These are phyloP conservation scores for Boletus tylopilopsis DNA, from an alignment of 768 basidiomycete genomes.

Conservation along the genomic window DNA sequence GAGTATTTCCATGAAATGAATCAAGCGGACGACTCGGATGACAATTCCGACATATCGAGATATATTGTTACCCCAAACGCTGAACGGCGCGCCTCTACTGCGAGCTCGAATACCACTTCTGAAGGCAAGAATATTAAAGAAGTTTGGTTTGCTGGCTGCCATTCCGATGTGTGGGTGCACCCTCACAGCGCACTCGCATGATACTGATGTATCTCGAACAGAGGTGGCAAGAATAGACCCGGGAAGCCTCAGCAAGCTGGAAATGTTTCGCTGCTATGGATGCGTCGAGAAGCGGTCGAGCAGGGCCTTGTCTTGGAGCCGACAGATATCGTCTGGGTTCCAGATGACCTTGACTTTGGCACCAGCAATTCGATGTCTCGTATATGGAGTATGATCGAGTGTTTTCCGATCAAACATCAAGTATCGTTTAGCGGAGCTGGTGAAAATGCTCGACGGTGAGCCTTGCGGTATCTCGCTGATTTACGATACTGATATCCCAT, in stretches of 20 bases:
- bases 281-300: constrained; percentile 29
- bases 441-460: constrained; percentile 18
- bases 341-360: constrained; percentile 24
- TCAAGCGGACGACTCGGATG: constrained; percentile 11
- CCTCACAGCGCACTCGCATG: too few relatives aligned
- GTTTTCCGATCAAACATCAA: constrained; percentile 24
- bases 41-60: constrained; percentile 14
- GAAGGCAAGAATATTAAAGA: constrained; percentile 39
- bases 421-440: constrained; percentile 19
- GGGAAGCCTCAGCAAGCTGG: constrained; percentile 21
- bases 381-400: too few relatives aligned
- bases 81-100: too few relatives aligned
- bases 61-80: constrained; percentile 3
- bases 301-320: constrained; percentile 26
- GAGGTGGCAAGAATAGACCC: constrained; percentile 24
- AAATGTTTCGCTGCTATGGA: constrained; percentile 31
- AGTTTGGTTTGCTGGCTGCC: constrained; percentile 62
- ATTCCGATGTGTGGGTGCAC: constrained; percentile 34
- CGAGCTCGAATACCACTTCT: too few relatives aligned
- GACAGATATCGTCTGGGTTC: constrained; percentile 27
- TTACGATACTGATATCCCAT: not conserved
- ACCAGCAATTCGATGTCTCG: constrained; percentile 19
- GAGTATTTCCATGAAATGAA: constrained; percentile 31
- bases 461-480: not conserved
- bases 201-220: constrained; percentile 6